phyloP scores from a whole-genome alignment of 192 early-diverging fungal genomes.

The Gaertneriomyces sp. region DNA sequence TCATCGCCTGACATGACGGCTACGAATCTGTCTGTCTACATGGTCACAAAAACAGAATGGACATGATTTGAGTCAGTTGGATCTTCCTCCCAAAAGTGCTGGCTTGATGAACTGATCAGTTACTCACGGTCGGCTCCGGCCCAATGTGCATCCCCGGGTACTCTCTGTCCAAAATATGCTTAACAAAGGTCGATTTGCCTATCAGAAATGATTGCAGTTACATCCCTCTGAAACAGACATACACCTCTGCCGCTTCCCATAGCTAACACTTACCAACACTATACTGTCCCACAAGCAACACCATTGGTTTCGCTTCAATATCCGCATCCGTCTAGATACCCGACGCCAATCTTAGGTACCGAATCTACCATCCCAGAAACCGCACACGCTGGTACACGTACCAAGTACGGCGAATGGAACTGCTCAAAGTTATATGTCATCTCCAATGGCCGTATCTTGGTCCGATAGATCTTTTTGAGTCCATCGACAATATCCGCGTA shows the following conservation, averaged over 20 bases:
- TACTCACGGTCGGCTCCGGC: slow-evolving; percentile 66
- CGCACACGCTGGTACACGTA: slow-evolving; percentile 8
- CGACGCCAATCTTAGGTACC: background rate
- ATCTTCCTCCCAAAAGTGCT: background rate
- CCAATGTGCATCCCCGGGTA: slow-evolving; percentile 83
- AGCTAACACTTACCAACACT: slow-evolving; percentile 32
- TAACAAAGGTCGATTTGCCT: slow-evolving; percentile 83
- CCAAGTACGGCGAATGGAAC: slow-evolving; percentile 26
- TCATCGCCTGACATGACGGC: slow-evolving; percentile 73
- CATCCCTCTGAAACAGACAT: too few relatives aligned
- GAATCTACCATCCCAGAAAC: background rate
- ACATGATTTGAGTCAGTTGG: too few relatives aligned
- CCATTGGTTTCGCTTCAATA: slow-evolving; percentile 83
- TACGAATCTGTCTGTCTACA: slow-evolving; percentile 78
- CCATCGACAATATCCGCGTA: slow-evolving; percentile 15
- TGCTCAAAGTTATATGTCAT: slow-evolving; percentile 27
- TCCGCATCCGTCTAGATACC: slow-evolving; percentile 57
- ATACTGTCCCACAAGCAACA: slow-evolving; percentile 83
- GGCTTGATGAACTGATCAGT: background rate
- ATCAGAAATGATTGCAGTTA: background rate
- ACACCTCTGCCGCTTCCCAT: too few relatives aligned
- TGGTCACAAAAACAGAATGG: background rate
- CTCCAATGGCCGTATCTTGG: slow-evolving; percentile 24
- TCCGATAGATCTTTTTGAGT: slow-evolving; percentile 18
- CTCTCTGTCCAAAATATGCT: slow-evolving; percentile 67